Percentiles rank a stretch among this genome's conserved stretches.
phyloP scores from a whole-genome alignment of 441 rosid species.

The Adansonia grandidieri region DNA sequence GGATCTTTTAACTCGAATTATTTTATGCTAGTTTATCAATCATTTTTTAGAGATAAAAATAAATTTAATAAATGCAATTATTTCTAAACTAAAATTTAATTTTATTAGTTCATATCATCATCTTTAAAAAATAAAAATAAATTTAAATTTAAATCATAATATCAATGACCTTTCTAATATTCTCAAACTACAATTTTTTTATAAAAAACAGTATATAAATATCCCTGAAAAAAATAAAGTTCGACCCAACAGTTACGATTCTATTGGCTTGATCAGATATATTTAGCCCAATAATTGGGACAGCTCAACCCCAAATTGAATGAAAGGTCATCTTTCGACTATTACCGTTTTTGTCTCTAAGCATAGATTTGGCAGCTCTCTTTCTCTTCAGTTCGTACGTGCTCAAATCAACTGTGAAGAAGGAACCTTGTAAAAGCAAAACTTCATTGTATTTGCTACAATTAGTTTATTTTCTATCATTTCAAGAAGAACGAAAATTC shows the following conservation, averaged over 20 bases:
- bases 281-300: constrained; percentile 8
- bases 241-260: constrained; percentile 3
- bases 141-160: too few species aligned
- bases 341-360: constrained; percentile 15
- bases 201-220: neutral
- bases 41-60: too few species aligned
- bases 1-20: too few species aligned
- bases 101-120: too few species aligned
- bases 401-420: constrained; percentile 16
- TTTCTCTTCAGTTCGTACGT: neutral
- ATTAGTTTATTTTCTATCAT: neutral
- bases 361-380: neutral
- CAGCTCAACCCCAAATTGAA: neutral
- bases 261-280: neutral
- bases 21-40: too few species aligned
- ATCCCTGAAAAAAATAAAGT: neutral
- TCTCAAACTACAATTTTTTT: neutral
- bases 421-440: neutral
- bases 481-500: neutral
- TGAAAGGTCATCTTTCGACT: neutral
- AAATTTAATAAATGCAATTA: neutral
- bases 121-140: too few species aligned
- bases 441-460: constrained; percentile 6
- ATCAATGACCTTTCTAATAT: too few species aligned
- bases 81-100: neutral